A percentile compares a stretch with the other conserved stretches of the same genome.
phyloP scores from a whole-genome alignment of 2,329 filamentous ascomycete species.

The Didymella glomerata region DNA sequence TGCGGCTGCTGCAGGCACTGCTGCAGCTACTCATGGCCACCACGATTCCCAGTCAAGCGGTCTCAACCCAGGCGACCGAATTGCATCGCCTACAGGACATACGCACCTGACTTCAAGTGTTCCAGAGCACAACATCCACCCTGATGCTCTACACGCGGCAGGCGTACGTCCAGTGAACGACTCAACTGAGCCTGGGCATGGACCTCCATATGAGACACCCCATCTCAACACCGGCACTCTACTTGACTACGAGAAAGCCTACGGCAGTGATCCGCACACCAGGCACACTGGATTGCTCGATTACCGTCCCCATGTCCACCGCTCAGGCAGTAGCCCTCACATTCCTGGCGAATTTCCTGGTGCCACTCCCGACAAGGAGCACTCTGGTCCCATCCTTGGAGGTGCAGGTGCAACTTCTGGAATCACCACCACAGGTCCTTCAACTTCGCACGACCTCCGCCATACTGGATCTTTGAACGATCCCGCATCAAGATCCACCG shows the following conservation, averaged over 20 bases:
- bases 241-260: slow-evolving; percentile 20
- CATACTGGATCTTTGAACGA: slow-evolving; percentile 38
- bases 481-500: slow-evolving; percentile 26
- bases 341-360: slow-evolving; percentile 47
- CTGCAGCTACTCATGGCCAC: slow-evolving; percentile 4
- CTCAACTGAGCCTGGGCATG: slow-evolving; percentile 6
- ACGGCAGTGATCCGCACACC: slow-evolving; percentile 16
- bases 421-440: slow-evolving; percentile 4
- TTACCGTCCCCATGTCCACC: slow-evolving; percentile 31
- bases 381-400: slow-evolving; percentile 34
- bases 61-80: not conserved
- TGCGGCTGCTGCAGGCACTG: slow-evolving; percentile 23
- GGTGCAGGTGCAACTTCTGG: slow-evolving; percentile 10
- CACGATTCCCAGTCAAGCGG: not conserved
- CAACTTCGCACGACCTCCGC: slow-evolving; percentile 31
- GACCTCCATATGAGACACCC: slow-evolving; percentile 14
- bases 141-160: slow-evolving; percentile 19
- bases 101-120: slow-evolving; percentile 16
- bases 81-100: slow-evolving; percentile 14
- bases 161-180: slow-evolving; percentile 11
- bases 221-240: slow-evolving; percentile 18
- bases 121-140: slow-evolving; percentile 18
- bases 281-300: slow-evolving; percentile 16
- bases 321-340: slow-evolving; percentile 48
- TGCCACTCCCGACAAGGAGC: slow-evolving; percentile 42